phyloP scores from a whole-genome alignment of 352 stramenopile species.

The Phytophthora pseudosyringae region DNA sequence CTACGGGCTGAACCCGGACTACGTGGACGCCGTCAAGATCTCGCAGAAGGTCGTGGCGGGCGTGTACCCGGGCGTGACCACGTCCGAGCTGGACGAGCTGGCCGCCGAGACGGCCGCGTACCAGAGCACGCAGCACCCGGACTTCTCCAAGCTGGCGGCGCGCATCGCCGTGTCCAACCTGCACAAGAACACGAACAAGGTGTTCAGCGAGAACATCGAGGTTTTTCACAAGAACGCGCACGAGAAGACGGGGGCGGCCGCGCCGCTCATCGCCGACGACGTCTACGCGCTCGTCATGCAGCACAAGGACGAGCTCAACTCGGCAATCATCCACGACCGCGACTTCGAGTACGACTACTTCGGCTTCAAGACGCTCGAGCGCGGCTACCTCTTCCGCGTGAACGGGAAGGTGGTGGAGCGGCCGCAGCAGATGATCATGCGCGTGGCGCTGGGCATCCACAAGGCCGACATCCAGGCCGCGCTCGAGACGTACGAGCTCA shows the following conservation, averaged over 20 bases:
- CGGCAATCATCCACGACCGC: constrained; percentile 96
- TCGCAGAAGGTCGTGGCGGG: constrained; percentile 99
- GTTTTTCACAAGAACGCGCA: constrained; percentile 96
- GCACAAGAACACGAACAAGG: constrained; percentile 98
- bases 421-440: constrained; percentile 99
- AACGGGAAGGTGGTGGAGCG: constrained; percentile 96
- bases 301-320: constrained; percentile 96
- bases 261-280: constrained; percentile 95
- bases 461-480: constrained; percentile 94
- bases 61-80: constrained; percentile 98
- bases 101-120: constrained; percentile 98
- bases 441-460: constrained; percentile 98
- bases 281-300: constrained; percentile 96
- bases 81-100: constrained; percentile 98
- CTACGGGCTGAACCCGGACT: constrained; percentile 97
- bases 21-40: constrained; percentile 97
- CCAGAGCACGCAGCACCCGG: constrained; percentile 97
- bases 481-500: constrained; percentile 98
- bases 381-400: constrained; percentile 97
- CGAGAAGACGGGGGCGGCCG: constrained; percentile 94
- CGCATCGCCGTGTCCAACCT: constrained; percentile 99
- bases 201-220: constrained; percentile 95
- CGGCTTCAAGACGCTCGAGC: constrained; percentile 99
- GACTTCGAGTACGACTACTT: constrained; percentile 99
- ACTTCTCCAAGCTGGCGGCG: constrained; percentile 98